Percentiles rank a stretch among this genome's conserved stretches.
Evolutionary conservation across 2,329 filamentous ascomycete species (phyloP).

Genomic region (Alternaria conjuncta): DNA sequence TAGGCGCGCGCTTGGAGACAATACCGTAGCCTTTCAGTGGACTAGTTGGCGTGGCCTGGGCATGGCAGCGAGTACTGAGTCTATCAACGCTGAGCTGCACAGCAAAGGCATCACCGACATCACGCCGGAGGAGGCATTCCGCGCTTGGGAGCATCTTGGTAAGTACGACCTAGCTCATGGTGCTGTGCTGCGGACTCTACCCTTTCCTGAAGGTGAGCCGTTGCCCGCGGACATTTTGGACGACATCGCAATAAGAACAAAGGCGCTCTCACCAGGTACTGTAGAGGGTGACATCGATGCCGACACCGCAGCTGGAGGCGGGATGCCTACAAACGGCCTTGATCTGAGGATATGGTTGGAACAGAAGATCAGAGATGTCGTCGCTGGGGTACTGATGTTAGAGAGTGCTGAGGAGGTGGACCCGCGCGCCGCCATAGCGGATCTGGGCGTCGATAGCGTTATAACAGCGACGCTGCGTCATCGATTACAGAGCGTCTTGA

Average conservation of each 20-base stretch:
- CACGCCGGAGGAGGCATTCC: slow-evolving; percentile 51
- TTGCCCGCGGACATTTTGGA: not conserved
- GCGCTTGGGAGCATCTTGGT: slow-evolving; percentile 50
- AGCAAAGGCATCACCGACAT: slow-evolving; percentile 54
- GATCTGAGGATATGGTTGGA: not conserved
- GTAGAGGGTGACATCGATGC: not conserved
- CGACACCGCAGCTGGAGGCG: not conserved
- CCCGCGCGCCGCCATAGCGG: not conserved
- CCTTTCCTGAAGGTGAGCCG: not conserved
- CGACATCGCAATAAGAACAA: not conserved
- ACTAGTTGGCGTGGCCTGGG: slow-evolving; percentile 53
- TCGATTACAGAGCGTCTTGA: not conserved
- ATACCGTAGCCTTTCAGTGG: slow-evolving; percentile 53
- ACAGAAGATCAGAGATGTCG: not conserved
- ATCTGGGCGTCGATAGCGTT: not conserved
- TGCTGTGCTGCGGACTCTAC: not conserved
- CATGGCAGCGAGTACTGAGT: slow-evolving; percentile 47
- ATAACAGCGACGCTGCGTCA: not conserved
- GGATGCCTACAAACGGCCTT: not conserved
- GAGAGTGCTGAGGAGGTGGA: not conserved
- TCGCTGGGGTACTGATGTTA: not conserved
- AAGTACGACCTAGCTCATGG: not conserved
- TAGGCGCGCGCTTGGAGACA: slow-evolving; percentile 46
- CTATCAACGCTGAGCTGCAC: slow-evolving; percentile 51
- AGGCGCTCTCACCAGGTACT: not conserved